Conservation (phyloP, 768 basidiomycete species). For the Stropharia rugosoannulata region DNA sequence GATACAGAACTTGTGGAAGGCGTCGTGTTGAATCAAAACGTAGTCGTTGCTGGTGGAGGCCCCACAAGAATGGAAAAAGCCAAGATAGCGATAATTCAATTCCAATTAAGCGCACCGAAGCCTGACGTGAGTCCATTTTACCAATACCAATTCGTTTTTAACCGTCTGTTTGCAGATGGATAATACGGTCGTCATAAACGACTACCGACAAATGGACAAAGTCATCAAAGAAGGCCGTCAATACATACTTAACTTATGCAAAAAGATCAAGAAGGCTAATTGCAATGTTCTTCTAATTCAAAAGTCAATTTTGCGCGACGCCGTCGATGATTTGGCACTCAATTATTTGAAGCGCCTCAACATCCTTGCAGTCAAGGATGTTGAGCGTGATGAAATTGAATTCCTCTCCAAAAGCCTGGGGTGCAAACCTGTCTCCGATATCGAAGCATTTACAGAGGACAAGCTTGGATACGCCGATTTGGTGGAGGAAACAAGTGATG, state of each 20-base stretch:
- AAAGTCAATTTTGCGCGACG: slow-evolving; percentile 98
- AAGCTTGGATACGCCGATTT: slow-evolving; percentile 97
- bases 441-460: slow-evolving; percentile 96
- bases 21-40: slow-evolving; percentile 96
- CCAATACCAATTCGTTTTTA: neutral
- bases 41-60: slow-evolving; percentile 86
- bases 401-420: slow-evolving; percentile 94
- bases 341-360: slow-evolving; percentile 97
- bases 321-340: slow-evolving; percentile 96
- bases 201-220: slow-evolving; percentile 99
- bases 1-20: slow-evolving; percentile 97
- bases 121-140: slow-evolving; percentile 71
- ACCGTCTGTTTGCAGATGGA: slow-evolving; percentile 75
- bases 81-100: slow-evolving; percentile 97
- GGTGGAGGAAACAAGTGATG: slow-evolving; percentile 82
- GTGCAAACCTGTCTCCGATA: slow-evolving; percentile 95
- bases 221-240: slow-evolving; percentile 98
- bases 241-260: slow-evolving; percentile 96
- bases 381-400: slow-evolving; percentile 98
- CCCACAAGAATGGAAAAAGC: slow-evolving; percentile 97
- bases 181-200: slow-evolving; percentile 98
- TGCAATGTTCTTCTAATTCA: slow-evolving; percentile 99
- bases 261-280: slow-evolving; percentile 99
- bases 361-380: slow-evolving; percentile 95
- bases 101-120: slow-evolving; percentile 96